Evolutionary conservation across 768 basidiomycete species (phyloP), one percentile per base, ranked within the genome.

Genomic region (Pseudohyphozyma bogoriensis): DNA sequence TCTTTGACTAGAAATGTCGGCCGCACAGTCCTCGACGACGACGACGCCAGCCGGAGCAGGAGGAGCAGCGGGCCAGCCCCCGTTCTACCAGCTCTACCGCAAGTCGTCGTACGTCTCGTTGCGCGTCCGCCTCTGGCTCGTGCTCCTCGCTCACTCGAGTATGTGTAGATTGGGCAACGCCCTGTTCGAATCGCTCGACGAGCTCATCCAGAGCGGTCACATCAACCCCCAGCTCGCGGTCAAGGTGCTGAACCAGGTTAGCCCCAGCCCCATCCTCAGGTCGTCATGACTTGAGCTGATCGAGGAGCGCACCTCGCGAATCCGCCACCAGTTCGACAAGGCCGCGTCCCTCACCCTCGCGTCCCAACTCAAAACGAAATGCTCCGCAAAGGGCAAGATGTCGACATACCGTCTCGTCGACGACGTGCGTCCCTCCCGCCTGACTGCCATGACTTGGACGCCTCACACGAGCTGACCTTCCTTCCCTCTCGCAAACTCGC

Each of bases 201-300:
- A 97, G 76, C 82, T 99, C 67, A 96, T 99, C 70, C 93, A 91
- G 49, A 87, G 86, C 71, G 93, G 93, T 3, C 84, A 88, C 52
- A 99, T 99, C 70, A 93, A 91, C 24, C 93, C 93, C 16, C 93
- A 97, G 76, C 75, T 97, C 68, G 95, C 93, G n/a, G 89, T 96
- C 85, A 89, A 93, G 75, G 89, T 95, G n/a, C 76, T 97, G 60
- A 85, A 87, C 72, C 93, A 96, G 87, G 93, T 95, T 58, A 33
- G 55, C 15, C 11, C 36, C 20, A 9, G 5, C 24, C n/a, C 24
- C 13, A 8, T 22, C 29, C 44, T 35, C 29, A 39, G n/a, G 20
- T 29, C 29, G 13, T 20, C 28, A 8, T 22, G 35, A 8, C 22
- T 10, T n/a, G n/a, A n/a, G n/a, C 31, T 42, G 37, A 29, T 7